Conservation (phyloP, 352 stramenopile genomes). For the Globisporangium paroecandrum region DNA sequence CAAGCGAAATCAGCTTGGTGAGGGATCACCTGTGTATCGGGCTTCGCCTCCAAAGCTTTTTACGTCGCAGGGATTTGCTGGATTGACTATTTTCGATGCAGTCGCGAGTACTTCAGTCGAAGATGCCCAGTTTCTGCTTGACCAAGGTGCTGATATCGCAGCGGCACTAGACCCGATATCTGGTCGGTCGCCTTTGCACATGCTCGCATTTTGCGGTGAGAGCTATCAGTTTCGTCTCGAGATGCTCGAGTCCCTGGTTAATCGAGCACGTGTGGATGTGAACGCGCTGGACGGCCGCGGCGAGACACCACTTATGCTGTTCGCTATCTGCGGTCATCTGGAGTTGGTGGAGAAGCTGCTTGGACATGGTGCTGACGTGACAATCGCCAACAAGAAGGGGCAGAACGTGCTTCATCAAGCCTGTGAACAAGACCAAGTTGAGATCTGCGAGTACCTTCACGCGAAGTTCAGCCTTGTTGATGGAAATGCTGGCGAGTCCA, state of each 20-base stretch:
- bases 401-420: constrained; percentile 57
- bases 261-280: constrained; percentile 31
- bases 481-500: neutral
- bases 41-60: neutral
- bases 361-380: constrained; percentile 24
- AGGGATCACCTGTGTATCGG: neutral
- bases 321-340: constrained; percentile 45
- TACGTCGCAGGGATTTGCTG: neutral
- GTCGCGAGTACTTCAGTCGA: constrained; percentile 54
- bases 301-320: constrained; percentile 53
- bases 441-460: constrained; percentile 45
- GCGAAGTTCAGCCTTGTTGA: constrained; percentile 14
- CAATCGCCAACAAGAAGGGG: constrained; percentile 24
- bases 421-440: constrained; percentile 59
- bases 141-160: constrained; percentile 36
- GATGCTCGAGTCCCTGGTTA: constrained; percentile 56
- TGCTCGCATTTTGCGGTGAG: constrained; percentile 57
- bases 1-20: constrained; percentile 31
- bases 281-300: constrained; percentile 38
- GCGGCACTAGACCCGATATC: constrained; percentile 34
- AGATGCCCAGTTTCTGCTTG: constrained; percentile 49
- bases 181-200: constrained; percentile 46
- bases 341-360: constrained; percentile 40
- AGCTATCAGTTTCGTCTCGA: constrained; percentile 36
- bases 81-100: constrained; percentile 49